Evolutionary conservation across 2,329 filamentous ascomycete species (phyloP), one percentile per base, ranked within the genome.

Genomic region (Talaromyces amestolkiae): DNA sequence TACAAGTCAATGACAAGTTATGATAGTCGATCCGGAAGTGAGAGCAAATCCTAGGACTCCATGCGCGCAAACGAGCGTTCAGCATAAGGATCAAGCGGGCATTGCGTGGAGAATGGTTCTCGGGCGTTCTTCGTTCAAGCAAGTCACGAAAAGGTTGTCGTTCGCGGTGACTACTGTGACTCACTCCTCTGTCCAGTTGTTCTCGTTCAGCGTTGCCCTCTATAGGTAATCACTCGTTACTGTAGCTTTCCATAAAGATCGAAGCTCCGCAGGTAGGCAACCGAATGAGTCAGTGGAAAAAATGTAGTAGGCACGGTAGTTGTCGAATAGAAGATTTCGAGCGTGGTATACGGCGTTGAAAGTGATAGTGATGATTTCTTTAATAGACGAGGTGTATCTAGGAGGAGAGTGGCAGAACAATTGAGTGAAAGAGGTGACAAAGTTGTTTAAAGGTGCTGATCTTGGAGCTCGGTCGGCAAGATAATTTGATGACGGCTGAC

Each of bases 81-180:
- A 54, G 53, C 64, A 66, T 66, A 58, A 63, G 62, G 43, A 47
- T 43, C 17, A 56, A 31, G 27, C 49, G 22, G 47, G 17, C 61
- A 63, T 63, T 49, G 61, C 53, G 31, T n/a, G 33, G 53, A 22
- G 53, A 37, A 37, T 37, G 11, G 33, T 7, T 37, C 33, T 39
- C 3, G 33, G n/a, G 33, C n/a, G 33, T 53, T 33, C 37, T 61
- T 19, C 17, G 58, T 8, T 27, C 59, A 39, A 51, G 47, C 35
- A 37, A 56, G 35, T 33, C 49, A 31, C 41, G 27, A 41, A 24
- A 31, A 59, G n/a, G 63, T 31, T 58, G 62, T 49, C 33, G 54
- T 64, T 19, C 22, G 11, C 31, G 33, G 13, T 22, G 15, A 39
- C 54, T 49, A n/a, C 9, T 45, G 22, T 65, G 47, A 56, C 58